Percentiles rank a stretch among this genome's conserved stretches.
Evolutionary conservation across 495 filamentous ascomycete species (phyloP).

Genomic region (Parachaetomium inaequale): DNA sequence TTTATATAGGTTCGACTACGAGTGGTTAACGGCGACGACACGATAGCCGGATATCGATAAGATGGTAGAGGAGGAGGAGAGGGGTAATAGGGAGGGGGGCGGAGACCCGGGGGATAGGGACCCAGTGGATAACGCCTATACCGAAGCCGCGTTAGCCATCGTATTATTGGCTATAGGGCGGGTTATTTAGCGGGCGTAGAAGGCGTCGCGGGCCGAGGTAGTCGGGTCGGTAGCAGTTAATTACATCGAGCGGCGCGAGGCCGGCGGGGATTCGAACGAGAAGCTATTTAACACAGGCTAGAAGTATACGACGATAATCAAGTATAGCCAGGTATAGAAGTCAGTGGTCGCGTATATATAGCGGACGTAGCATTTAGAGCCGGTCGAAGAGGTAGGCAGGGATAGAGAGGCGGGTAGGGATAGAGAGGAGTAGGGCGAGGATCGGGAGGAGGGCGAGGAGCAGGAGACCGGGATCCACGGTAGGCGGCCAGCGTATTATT

Average conservation of each 20-base stretch:
- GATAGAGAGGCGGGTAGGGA: background rate
- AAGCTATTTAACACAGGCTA: background rate
- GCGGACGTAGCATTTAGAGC: background rate
- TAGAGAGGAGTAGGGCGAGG: background rate
- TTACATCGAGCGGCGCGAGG: conserved; percentile 6
- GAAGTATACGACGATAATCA: background rate
- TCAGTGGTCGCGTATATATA: background rate
- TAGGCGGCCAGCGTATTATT: background rate
- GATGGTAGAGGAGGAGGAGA: background rate
- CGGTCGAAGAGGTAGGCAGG: background rate
- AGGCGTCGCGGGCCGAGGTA: background rate
- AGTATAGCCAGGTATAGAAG: background rate
- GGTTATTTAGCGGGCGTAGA: conserved; percentile 5
- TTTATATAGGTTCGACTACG: background rate
- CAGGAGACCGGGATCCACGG: background rate
- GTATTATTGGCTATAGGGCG: background rate
- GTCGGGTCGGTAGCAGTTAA: conserved; percentile 1
- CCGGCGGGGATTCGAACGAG: background rate
- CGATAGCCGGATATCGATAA: background rate
- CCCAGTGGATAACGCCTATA: background rate
- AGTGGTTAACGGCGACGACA: background rate
- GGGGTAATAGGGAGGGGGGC: background rate
- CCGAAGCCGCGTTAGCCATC: background rate
- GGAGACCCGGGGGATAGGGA: background rate
- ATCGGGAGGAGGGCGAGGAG: no score